These are phyloP conservation scores for Clavaria fumosa DNA, from an alignment of 768 basidiomycete species.

Conservation along the genomic window DNA sequence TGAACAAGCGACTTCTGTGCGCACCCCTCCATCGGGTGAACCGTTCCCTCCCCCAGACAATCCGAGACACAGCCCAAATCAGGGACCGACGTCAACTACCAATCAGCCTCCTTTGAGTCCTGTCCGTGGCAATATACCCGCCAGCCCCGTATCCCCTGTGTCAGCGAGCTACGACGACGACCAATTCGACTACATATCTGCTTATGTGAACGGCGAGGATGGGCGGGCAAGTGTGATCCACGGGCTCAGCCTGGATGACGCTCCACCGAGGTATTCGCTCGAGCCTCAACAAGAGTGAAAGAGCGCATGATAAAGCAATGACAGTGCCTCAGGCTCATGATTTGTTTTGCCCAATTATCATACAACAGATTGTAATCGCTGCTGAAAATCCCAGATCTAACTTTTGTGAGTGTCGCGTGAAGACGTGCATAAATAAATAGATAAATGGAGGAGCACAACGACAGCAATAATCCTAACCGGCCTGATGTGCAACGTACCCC, in stretches of 20 bases:
- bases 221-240: too few species aligned
- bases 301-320: too few species aligned
- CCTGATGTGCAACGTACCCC: too few species aligned
- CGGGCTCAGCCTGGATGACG: too few species aligned
- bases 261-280: background rate
- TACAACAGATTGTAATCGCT: background rate
- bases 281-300: too few species aligned
- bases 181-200: constrained; percentile 42
- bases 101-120: constrained; percentile 7
- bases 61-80: too few species aligned
- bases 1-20: background rate
- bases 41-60: too few species aligned
- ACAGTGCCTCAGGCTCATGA: too few species aligned
- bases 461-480: too few species aligned
- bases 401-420: background rate
- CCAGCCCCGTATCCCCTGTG: constrained; percentile 8
- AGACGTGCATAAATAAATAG: background rate
- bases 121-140: constrained; percentile 12
- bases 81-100: constrained; percentile 4
- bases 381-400: background rate
- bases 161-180: constrained; percentile 25
- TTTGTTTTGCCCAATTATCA: background rate
- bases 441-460: background rate
- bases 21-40: too few species aligned
- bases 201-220: constrained; percentile 34